Evolutionary conservation across 345 rosid genomes (phyloP), one percentile per base, ranked within the genome.

Genomic region (Turritis glabra): DNA sequence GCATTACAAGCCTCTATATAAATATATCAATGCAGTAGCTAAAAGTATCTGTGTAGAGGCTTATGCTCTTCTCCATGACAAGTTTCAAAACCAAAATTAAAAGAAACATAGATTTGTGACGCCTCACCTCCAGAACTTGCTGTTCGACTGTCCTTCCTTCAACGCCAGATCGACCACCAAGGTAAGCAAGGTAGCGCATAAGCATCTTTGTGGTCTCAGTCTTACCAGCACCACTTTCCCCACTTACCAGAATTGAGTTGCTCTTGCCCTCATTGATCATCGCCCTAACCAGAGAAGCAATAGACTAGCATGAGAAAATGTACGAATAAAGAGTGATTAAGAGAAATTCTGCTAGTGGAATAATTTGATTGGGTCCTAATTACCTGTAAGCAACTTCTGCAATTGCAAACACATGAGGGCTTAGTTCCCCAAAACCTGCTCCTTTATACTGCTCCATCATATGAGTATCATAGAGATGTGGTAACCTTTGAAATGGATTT

Each of bases 181-280:
- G 85, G 82, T 78, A 85, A 79, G 99, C 99, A 85, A 95, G 99
- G 82, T 95, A 95, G 8, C 97, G 88, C 99, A 95, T 95, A 57
- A 95, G 99, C 99, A 95, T 92, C 82, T 95, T 95, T 47, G 99
- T 95, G 69, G 99, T 95, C 94, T 95, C 99, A 19, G 99, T 95
- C 82, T 95, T 95, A 79, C 99, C 99, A 68, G 99, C 99, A 77
- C 99, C 99, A 74, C 99, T 95, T 87, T 95, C 99, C 75, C 99
- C 99, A 84, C 99, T 95, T 43, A 95, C 99, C 62, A 95, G 87
- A 84, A 95, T 95, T n/a, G 99, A 92, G 80, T 95, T 95, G 87
- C 98, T 95, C 84, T 92, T 95, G 64, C 97, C 98, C 79, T 95
- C 99, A 50, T 92, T 95, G 18, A 95, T 85, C 99, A 95, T 95